Conservation (phyloP, 352 stramenopile species). For the Globisporangium rhizosaccharum region DNA sequence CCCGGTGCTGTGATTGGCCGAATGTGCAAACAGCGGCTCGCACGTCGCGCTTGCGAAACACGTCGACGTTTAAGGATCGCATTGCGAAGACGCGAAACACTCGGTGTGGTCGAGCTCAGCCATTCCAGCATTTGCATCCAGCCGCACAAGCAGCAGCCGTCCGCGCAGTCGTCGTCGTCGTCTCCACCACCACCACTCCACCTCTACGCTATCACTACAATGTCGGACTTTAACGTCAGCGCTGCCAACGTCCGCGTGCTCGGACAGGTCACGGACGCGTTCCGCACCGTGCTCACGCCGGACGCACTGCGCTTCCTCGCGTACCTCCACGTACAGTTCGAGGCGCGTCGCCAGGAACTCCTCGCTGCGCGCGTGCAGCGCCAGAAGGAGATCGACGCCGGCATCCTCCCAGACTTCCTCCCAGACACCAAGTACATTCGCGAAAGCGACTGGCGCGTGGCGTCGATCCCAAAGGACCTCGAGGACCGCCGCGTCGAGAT, state of each 20-base stretch:
- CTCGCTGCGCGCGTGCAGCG: constrained; percentile 43
- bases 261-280: constrained; percentile 69
- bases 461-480: constrained; percentile 80
- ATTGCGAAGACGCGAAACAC: not conserved
- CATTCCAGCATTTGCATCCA: too few relatives aligned
- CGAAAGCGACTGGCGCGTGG: constrained; percentile 70
- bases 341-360: constrained; percentile 47
- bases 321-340: constrained; percentile 88
- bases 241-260: constrained; percentile 80
- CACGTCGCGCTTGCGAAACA: constrained; percentile 8
- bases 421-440: constrained; percentile 80
- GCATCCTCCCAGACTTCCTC: constrained; percentile 85
- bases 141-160: too few relatives aligned
- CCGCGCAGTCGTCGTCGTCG: too few relatives aligned
- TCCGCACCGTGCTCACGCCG: constrained; percentile 83
- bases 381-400: constrained; percentile 84
- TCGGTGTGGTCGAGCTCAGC: too few relatives aligned
- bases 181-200: too few relatives aligned
- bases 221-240: constrained; percentile 43
- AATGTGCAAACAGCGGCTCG: constrained; percentile 10
- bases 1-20: constrained; percentile 12
- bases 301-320: constrained; percentile 90
- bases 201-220: constrained; percentile 4
- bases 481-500: constrained; percentile 94
- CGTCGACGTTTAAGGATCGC: constrained; percentile 11